Conservation (phyloP, 2,329 filamentous ascomycete genomes). For the Kalmusia sp. region DNA sequence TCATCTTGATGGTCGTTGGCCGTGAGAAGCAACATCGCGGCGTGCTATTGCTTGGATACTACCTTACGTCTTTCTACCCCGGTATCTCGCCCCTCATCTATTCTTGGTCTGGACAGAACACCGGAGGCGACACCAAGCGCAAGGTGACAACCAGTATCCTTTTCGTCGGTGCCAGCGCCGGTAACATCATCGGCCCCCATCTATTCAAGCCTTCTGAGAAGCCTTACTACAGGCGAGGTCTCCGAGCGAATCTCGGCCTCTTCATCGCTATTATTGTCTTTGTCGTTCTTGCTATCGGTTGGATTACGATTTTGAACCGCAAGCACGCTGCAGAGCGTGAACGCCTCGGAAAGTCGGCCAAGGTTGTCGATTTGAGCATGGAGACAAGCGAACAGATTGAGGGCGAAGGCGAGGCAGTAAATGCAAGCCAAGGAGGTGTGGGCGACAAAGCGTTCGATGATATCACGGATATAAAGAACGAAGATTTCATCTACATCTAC, state of each 20-base stretch:
- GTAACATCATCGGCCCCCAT: constrained; percentile 71
- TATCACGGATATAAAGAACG: constrained; percentile 66
- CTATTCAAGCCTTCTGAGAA: constrained; percentile 68
- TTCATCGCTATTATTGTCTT: constrained; percentile 67
- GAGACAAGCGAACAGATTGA: constrained; percentile 55
- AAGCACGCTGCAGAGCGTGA: constrained; percentile 63
- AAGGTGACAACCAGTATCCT: constrained; percentile 70
- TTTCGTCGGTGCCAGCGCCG: constrained; percentile 70
- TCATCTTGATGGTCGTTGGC: constrained; percentile 60
- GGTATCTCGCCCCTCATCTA: constrained; percentile 68
- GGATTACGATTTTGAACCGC: constrained; percentile 62
- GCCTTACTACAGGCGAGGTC: constrained; percentile 64
- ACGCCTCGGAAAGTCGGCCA: constrained; percentile 65
- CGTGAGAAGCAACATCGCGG: constrained; percentile 56
- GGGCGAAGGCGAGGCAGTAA: constrained; percentile 37
- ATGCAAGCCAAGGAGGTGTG: constrained; percentile 29
- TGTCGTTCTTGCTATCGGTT: constrained; percentile 53
- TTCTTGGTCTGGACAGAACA: constrained; percentile 68
- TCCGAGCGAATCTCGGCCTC: constrained; percentile 66
- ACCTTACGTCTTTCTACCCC: constrained; percentile 66
- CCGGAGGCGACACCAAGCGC: constrained; percentile 73
- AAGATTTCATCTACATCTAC: constrained; percentile 69
- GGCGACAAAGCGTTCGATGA: constrained; percentile 64
- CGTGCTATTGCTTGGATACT: constrained; percentile 64
- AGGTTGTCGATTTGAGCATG: constrained; percentile 67